Base-by-base conservation (phyloP, 768 basidiomycete species). In the Macrolepiota fuliginosa region DNA sequence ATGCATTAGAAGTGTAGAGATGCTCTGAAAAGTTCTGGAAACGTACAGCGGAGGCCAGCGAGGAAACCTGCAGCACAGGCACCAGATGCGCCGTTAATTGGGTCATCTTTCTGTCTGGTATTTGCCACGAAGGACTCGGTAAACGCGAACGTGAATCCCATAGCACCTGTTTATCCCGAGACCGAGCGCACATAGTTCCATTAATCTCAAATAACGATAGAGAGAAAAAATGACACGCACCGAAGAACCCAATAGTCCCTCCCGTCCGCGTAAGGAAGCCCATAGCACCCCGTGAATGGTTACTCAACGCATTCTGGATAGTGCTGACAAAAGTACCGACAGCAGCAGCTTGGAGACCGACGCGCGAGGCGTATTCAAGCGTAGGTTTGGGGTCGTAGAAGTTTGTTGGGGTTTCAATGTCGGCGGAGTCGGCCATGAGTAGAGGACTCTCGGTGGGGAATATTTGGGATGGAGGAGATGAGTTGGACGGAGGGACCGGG, bases 11-110 rank as follows among this genome's bases (percentile, higher is more conserved):
- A 19, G 11, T 70, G 65, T 25, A 55, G 62, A 27, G 53, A 37
- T 58, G 40, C 22, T 42, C 22, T 35, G 29, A 13, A 35, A 24
- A 65, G 17, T 54, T 58, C 15, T 49, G 13, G 46, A 37, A 29
- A 75, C 83, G 42, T 68, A 94, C 92, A 83, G 79, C 92, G 83
- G 60, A 96, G 74, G 56, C 95, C 95, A 32, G 92, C 92, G 64
- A 96, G 76, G 76, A 96, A 94, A 50, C 95, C 95, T 55, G 94
- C 94, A 52, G 94, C 94, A 76, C 94, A 96, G 59, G 90, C 95
- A 58, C 91, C 95, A 55, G 86, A 85, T 50, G 89, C 89, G 53
- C 91, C 90, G 68, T 94, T 97, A 63, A 91, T 68, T 45, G 89
- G 80, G 71, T 98, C 96, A 64, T 93, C 81, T 65, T 78, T 86